phyloP scores from a whole-genome alignment of 2,329 filamentous ascomycete genomes.

The Xylaria multiplex region DNA sequence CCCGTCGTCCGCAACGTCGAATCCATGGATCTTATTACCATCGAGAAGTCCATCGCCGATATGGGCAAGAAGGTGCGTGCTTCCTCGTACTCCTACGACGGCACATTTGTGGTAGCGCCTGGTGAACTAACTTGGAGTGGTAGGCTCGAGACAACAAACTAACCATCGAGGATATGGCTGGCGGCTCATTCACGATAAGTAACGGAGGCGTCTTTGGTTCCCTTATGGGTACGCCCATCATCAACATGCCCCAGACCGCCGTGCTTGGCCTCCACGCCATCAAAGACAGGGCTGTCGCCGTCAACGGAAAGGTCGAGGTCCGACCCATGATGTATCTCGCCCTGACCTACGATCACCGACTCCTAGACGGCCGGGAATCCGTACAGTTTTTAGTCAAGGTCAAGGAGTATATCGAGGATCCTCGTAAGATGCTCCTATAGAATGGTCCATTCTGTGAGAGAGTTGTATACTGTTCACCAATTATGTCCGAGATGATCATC shows the following conservation, averaged over 20 bases:
- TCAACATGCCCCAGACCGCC: constrained; percentile 93
- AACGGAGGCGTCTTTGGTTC: constrained; percentile 98
- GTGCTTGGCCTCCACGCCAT: constrained; percentile 95
- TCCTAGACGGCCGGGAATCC: constrained; percentile 93
- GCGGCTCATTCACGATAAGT: constrained; percentile 97
- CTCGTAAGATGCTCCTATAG: constrained; percentile 83
- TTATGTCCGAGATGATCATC: constrained; percentile 22
- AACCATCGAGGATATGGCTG: constrained; percentile 99
- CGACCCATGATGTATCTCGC: constrained; percentile 99
- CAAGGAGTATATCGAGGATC: constrained; percentile 98
- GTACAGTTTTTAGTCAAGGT: constrained; percentile 97
- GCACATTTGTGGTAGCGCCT: constrained; percentile 24
- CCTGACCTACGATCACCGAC: constrained; percentile 95
- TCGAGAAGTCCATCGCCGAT: constrained; percentile 91
- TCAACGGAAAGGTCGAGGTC: constrained; percentile 95
- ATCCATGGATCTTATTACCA: constrained; percentile 84
- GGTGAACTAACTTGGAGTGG: constrained; percentile 23
- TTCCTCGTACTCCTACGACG: neutral
- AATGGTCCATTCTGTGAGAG: neutral
- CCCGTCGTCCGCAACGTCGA: constrained; percentile 96
- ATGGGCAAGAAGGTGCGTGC: constrained; percentile 87
- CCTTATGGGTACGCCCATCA: constrained; percentile 96
- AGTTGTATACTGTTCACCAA: constrained; percentile 27
- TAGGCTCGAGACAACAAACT: constrained; percentile 94
- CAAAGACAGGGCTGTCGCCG: constrained; percentile 88